phyloP scores from a whole-genome alignment of 2,329 filamentous ascomycete genomes.

The Tolypocladium capitatum region DNA sequence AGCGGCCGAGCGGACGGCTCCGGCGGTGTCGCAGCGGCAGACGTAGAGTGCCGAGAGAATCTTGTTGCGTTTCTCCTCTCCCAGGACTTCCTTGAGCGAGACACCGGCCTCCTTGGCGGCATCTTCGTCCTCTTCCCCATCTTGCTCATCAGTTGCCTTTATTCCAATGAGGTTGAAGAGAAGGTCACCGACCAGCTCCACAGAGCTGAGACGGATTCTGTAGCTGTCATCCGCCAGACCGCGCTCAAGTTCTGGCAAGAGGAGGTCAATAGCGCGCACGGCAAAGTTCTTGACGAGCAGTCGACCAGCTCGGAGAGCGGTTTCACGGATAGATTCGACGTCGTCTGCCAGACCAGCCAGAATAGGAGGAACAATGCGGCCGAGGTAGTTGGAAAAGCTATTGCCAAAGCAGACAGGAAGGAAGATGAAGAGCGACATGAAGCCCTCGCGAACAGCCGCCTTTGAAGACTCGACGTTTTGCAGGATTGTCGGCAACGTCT shows the following conservation, averaged over 20 bases:
- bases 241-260: slow-evolving; percentile 88
- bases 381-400: slow-evolving; percentile 92
- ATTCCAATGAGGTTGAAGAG: slow-evolving; percentile 97
- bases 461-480: slow-evolving; percentile 93
- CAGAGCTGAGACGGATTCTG: slow-evolving; percentile 93
- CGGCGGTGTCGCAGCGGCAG: slow-evolving; percentile 92
- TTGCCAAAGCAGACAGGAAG: slow-evolving; percentile 98
- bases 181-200: slow-evolving; percentile 90
- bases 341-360: slow-evolving; percentile 90
- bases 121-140: slow-evolving; percentile 68
- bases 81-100: slow-evolving; percentile 86
- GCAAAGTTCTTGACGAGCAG: slow-evolving; percentile 98
- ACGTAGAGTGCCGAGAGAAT: slow-evolving; percentile 96
- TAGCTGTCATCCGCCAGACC: slow-evolving; percentile 96
- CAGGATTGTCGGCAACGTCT: slow-evolving; percentile 88
- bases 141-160: slow-evolving; percentile 61
- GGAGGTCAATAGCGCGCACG: slow-evolving; percentile 80
- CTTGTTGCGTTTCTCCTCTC: slow-evolving; percentile 92
- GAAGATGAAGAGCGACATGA: slow-evolving; percentile 99
- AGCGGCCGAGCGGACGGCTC: slow-evolving; percentile 76
- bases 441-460: slow-evolving; percentile 83
- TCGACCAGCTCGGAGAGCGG: slow-evolving; percentile 84
- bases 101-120: slow-evolving; percentile 73
- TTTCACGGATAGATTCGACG: slow-evolving; percentile 90
- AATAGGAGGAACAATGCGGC: slow-evolving; percentile 90